Evolutionary conservation across 371 early-diverging fungal species (phyloP).

Genomic region (Nematocida homosporus): DNA sequence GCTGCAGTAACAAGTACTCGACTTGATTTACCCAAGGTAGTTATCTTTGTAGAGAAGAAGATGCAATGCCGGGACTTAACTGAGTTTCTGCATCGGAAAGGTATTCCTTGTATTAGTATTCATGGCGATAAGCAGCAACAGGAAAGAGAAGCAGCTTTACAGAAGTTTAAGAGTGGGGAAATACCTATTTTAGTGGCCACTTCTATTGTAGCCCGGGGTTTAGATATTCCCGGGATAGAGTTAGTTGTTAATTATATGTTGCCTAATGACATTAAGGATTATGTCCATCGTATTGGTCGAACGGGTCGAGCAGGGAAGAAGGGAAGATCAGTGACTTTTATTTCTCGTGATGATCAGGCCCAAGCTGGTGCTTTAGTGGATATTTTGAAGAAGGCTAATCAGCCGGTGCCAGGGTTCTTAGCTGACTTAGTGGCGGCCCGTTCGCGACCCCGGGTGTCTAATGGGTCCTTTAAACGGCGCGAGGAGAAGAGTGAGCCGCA

Average conservation of each 20-base stretch:
- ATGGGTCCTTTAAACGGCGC: not conserved
- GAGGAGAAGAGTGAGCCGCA: slow-evolving; percentile 1
- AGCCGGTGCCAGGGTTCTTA: slow-evolving; percentile 77
- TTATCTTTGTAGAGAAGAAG: slow-evolving; percentile 92
- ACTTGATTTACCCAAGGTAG: slow-evolving; percentile 74
- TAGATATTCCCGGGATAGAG: slow-evolving; percentile 89
- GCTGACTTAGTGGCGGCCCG: not conserved
- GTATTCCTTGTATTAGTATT: slow-evolving; percentile 73
- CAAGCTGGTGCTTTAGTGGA: slow-evolving; percentile 86
- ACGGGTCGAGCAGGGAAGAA: slow-evolving; percentile 88
- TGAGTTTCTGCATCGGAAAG: slow-evolving; percentile 72
- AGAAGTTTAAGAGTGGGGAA: slow-evolving; percentile 84
- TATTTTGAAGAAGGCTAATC: slow-evolving; percentile 81
- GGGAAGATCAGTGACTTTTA: slow-evolving; percentile 86
- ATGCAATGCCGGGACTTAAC: slow-evolving; percentile 75
- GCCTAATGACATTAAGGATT: slow-evolving; percentile 81
- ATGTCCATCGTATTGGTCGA: slow-evolving; percentile 79
- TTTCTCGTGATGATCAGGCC: slow-evolving; percentile 76
- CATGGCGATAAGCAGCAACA: slow-evolving; percentile 68
- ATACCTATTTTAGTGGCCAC: slow-evolving; percentile 87
- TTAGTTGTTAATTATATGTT: slow-evolving; percentile 90
- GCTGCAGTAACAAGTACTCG: slow-evolving; percentile 67
- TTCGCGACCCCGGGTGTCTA: not conserved
- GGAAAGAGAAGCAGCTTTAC: slow-evolving; percentile 72
- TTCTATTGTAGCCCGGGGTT: slow-evolving; percentile 86